Evolutionary conservation across 1,139 yeast genomes (phyloP), one percentile per base, ranked within the genome.

Genomic region (Candida tetrigidarum): DNA sequence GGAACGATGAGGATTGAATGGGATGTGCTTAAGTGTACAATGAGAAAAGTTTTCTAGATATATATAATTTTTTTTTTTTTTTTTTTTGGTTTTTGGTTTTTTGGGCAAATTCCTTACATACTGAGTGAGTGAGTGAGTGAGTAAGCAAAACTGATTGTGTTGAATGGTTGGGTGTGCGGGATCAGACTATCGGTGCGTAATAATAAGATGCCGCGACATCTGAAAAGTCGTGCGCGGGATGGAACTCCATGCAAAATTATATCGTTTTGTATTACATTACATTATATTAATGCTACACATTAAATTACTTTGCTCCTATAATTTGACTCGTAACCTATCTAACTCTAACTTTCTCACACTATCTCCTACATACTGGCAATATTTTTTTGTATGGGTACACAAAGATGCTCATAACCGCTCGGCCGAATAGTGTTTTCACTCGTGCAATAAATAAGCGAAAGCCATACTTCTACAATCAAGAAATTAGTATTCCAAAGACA

Each of bases 31-130:
- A n/a, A n/a, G n/a, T 23, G 20, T 15, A 32, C 36, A 32, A 32
- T 32, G 25, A 32, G 36, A 32, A 32, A 32, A 32, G 36, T 32
- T 32, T 32, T 32, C 25, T 32, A 19, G 36, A 14, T 28, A 16
- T 28, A 16, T 28, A n/a, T 5, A 9, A 11, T 9, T 19, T 32
- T 32, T 32, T 32, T 32, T 32, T 32, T 32, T 12, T 28, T 12
- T 28, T n/a, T n/a, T n/a, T n/a, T n/a, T n/a, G n/a, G n/a, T n/a
- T n/a, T n/a, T n/a, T n/a, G n/a, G n/a, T 29, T 29, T 29, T 29
- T 15, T 29, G 33, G 33, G 33, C 33, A 29, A 29, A 29, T n/a
- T n/a, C n/a, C n/a, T 29, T 29, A 29, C 16, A 29, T 29, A 29
- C 18, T 27, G 30, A 5, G 30, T 28, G 30, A 12, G 30, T 28